phyloP scores from a whole-genome alignment of 371 early-diverging fungal species.

The Lichtheimia ramosa region DNA sequence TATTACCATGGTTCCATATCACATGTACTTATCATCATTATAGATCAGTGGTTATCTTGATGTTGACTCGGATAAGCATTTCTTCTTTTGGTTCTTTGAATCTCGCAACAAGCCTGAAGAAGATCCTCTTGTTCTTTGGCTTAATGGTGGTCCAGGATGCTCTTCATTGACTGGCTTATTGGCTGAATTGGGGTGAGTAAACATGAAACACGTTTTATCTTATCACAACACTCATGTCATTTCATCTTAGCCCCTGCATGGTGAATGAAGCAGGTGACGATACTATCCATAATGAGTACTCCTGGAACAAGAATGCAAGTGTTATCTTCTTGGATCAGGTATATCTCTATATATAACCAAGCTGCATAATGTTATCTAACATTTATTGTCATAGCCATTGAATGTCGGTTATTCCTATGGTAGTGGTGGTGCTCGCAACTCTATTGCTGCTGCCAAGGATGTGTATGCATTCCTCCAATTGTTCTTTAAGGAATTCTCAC shows the following conservation, averaged over 20 bases:
- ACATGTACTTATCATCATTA: not conserved
- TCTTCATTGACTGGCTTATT: conserved; percentile 75
- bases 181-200: conserved; percentile 70
- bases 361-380: not conserved
- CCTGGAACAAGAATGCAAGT: conserved; percentile 84
- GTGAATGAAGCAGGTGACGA: conserved; percentile 60
- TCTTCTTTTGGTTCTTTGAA: conserved; percentile 93
- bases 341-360: conserved; percentile 1
- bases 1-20: not conserved
- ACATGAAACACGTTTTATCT: not conserved
- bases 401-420: conserved; percentile 78
- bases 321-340: conserved; percentile 84
- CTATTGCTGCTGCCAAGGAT: conserved; percentile 53
- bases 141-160: conserved; percentile 89
- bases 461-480: conserved; percentile 69
- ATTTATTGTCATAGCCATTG: conserved; percentile 38
- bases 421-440: conserved; percentile 41
- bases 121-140: conserved; percentile 84
- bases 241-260: conserved; percentile 60
- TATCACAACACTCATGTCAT: not conserved
- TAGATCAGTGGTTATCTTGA: conserved; percentile 62
- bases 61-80: conserved; percentile 57
- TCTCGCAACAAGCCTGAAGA: conserved; percentile 68
- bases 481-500: conserved; percentile 68
- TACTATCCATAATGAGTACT: conserved; percentile 55